These are phyloP conservation scores for Verbena officinalis DNA, from an alignment of 257 asterid genomes.

Conservation along the genomic window DNA sequence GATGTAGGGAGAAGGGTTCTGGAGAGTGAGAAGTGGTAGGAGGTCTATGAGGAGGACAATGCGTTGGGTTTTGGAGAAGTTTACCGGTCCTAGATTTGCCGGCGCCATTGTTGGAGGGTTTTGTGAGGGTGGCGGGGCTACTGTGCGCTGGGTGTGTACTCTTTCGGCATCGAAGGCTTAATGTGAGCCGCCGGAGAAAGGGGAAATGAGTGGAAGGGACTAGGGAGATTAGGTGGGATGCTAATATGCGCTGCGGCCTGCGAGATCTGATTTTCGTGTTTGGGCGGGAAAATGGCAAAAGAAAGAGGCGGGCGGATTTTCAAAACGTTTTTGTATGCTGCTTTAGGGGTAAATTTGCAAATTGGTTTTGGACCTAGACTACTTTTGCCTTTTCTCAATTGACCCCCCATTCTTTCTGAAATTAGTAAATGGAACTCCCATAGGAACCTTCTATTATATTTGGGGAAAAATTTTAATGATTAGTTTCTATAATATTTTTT, in stretches of 20 bases:
- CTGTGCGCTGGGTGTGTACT: conserved; percentile 28
- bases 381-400: not conserved
- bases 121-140: conserved; percentile 26
- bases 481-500: too few species aligned
- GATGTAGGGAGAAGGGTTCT: conserved; percentile 56
- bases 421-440: not conserved
- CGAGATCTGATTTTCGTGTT: conserved; percentile 10
- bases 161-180: conserved; percentile 13
- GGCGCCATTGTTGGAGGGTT: conserved; percentile 46
- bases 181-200: not conserved
- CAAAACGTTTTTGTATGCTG: not conserved
- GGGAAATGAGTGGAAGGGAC: not conserved
- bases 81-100: conserved; percentile 34
- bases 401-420: not conserved
- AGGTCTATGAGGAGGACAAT: conserved; percentile 78
- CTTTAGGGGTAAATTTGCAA: not conserved
- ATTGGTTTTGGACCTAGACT: not conserved
- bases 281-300: conserved; percentile 50
- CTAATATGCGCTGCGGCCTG: conserved; percentile 37
- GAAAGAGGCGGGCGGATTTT: conserved; percentile 41
- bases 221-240: not conserved
- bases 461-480: too few species aligned
- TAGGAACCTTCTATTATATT: too few species aligned
- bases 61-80: conserved; percentile 69
- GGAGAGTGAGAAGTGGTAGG: conserved; percentile 60